Conservation (phyloP, 2,329 filamentous ascomycete genomes). For the Colletotrichum sp. region DNA sequence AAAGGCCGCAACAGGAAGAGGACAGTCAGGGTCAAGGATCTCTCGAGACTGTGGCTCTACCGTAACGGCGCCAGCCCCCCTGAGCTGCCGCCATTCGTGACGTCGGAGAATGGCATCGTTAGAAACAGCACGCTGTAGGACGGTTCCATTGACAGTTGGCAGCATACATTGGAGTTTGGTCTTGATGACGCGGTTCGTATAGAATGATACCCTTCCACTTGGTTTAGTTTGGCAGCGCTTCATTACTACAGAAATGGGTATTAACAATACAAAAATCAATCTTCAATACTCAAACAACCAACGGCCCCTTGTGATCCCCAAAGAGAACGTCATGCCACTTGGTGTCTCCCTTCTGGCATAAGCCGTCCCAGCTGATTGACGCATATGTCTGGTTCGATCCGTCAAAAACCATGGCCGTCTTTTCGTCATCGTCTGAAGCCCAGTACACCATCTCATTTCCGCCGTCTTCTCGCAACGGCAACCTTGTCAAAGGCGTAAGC, state of each 20-base stretch:
- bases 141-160: background rate
- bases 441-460: constrained; percentile 27
- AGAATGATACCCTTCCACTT: constrained; percentile 8
- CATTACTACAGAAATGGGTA: background rate
- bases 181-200: background rate
- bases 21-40: constrained; percentile 60
- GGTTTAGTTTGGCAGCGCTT: background rate
- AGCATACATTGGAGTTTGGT: background rate
- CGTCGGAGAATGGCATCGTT: constrained; percentile 38
- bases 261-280: background rate
- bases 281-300: background rate
- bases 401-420: constrained; percentile 26
- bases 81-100: constrained; percentile 42
- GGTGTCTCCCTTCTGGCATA: constrained; percentile 34
- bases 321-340: constrained; percentile 39
- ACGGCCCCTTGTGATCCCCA: constrained; percentile 32
- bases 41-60: constrained; percentile 68
- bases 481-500: constrained; percentile 25
- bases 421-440: constrained; percentile 20
- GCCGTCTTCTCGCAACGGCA: background rate
- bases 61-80: constrained; percentile 62
- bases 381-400: constrained; percentile 25
- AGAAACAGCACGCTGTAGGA: constrained; percentile 42
- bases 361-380: constrained; percentile 33
- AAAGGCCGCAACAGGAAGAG: constrained; percentile 27